Conservation (phyloP, 1,284 basidiomycete species). For the Volvariella volvacea region DNA sequence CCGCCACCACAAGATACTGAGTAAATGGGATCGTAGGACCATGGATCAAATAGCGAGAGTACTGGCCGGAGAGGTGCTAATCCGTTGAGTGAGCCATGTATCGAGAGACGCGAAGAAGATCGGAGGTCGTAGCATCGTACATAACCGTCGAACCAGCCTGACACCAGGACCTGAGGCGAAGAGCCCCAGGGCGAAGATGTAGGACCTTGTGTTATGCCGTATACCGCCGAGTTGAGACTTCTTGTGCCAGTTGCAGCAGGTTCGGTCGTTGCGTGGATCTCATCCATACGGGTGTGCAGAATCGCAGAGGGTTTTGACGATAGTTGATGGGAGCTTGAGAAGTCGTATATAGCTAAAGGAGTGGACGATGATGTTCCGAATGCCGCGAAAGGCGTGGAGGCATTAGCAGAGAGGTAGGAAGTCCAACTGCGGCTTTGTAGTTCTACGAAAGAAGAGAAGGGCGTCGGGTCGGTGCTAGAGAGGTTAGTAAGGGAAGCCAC, state of each 20-base stretch:
- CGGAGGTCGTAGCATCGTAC: slow-evolving; percentile 70
- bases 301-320: slow-evolving; percentile 38
- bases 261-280: slow-evolving; percentile 11
- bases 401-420: slow-evolving; percentile 42
- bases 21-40: slow-evolving; percentile 67
- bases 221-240: slow-evolving; percentile 44
- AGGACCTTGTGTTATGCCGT: slow-evolving; percentile 57
- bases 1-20: slow-evolving; percentile 65
- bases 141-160: slow-evolving; percentile 73
- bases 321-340: slow-evolving; percentile 36
- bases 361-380: slow-evolving; percentile 57
- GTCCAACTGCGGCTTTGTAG: slow-evolving; percentile 54
- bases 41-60: slow-evolving; percentile 55
- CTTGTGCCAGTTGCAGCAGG: slow-evolving; percentile 13
- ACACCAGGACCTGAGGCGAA: slow-evolving; percentile 65
- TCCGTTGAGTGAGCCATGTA: slow-evolving; percentile 7
- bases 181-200: slow-evolving; percentile 55
- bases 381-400: slow-evolving; percentile 53
- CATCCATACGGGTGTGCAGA: slow-evolving; percentile 31
- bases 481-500: slow-evolving; percentile 33
- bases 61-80: slow-evolving; percentile 41
- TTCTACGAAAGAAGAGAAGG: slow-evolving; percentile 22
- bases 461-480: slow-evolving; percentile 17
- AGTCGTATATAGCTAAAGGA: slow-evolving; percentile 51
- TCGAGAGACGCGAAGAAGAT: slow-evolving; percentile 24